Conservation (phyloP, 495 filamentous ascomycete genomes). For the Articulospora tetracladia region DNA sequence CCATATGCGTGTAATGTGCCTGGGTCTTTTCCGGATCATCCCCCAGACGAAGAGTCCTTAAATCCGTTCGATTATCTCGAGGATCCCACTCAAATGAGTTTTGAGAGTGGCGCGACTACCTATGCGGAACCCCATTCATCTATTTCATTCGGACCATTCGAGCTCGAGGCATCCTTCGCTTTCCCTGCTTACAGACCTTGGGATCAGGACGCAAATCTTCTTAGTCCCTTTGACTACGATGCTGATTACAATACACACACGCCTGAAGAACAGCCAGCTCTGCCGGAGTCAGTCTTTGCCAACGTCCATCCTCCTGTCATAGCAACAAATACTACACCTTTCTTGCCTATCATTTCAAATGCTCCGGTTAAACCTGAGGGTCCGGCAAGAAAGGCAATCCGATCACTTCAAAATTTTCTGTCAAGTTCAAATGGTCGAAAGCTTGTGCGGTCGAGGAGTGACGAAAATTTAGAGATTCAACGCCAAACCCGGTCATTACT, state of each 20-base stretch:
- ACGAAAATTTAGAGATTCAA: background rate
- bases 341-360: background rate
- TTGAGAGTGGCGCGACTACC: background rate
- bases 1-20: background rate
- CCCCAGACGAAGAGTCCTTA: background rate
- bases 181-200: background rate
- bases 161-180: background rate
- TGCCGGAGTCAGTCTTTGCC: background rate
- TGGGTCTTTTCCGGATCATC: background rate
- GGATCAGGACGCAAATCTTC: background rate
- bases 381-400: background rate
- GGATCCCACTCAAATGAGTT: background rate
- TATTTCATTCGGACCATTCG: background rate
- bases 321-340: background rate
- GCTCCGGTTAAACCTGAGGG: background rate
- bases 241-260: background rate
- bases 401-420: background rate
- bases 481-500: background rate
- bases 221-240: background rate
- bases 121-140: background rate
- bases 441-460: background rate
- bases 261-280: background rate
- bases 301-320: background rate
- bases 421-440: background rate
- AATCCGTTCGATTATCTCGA: background rate